Evolutionary conservation across 2,329 filamentous ascomycete genomes (phyloP), one percentile per base, ranked within the genome.

Genomic region (Chaetomium strumarium): DNA sequence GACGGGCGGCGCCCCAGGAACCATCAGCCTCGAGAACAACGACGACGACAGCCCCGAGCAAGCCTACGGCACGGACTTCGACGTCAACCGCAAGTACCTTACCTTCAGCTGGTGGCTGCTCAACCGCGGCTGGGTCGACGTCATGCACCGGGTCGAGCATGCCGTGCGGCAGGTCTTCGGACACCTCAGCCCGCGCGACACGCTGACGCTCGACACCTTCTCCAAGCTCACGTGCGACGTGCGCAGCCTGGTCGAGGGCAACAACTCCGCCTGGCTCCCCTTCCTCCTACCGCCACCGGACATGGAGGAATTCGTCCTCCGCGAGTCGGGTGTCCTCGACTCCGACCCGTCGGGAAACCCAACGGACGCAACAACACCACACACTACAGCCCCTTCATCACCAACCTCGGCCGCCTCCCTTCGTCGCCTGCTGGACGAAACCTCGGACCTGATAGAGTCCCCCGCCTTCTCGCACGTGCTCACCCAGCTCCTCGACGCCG

Each of bases 21-120:
- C 83, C 40, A 99, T 99, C 66, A 91, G 80, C 62, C 78, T 97
- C 16, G 90, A 96, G 72, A 93, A 97, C 68, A 85, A 95, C 64
- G 92, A 96, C 66, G 91, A 96, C 66, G 89, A 93, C 66, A 86
- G 86, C 63, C 76, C 80, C 16, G 88, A 92, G 49, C 86, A 91
- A 62, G 80, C 84, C 4, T 90, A 95, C 66, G 90, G 90, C 41
- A 92, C 88, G 68, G 93, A 99, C 69, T 96, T 96, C 61, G 91
- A 96, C 68, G 95, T 90, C 33, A 99, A 99, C 70, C 80, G 91
- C 62, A 88, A 88, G 65, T 99, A 97, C 66, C 77, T 99, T 45
- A 95, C 91, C 38, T 95, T 97, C 68, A 96, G 90, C 71, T 99
- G 93, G 93, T 99, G 92, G 91, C 74, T 99, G 43, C 76, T 99